phyloP scores from a whole-genome alignment of 2,329 filamentous ascomycete species.

The Arthrobotrys conoides region DNA sequence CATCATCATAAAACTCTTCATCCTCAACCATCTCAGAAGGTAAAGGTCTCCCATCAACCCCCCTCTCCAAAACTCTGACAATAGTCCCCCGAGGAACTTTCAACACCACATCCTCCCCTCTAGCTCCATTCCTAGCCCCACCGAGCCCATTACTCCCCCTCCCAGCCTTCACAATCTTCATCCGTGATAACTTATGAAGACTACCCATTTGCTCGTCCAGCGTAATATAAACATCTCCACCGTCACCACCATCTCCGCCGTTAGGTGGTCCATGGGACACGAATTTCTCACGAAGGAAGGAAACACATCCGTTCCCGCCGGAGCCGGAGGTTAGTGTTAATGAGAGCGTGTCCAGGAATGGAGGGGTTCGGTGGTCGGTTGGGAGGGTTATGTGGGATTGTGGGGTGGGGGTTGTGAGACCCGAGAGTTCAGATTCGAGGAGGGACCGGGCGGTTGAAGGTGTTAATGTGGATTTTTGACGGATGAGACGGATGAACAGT shows the following conservation, averaged over 20 bases:
- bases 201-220: slow-evolving; percentile 86
- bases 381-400: slow-evolving; percentile 62
- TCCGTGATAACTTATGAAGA: slow-evolving; percentile 87
- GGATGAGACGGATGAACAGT: slow-evolving; percentile 48
- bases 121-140: slow-evolving; percentile 79
- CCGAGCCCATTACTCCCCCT: slow-evolving; percentile 84
- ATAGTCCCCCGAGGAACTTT: slow-evolving; percentile 94
- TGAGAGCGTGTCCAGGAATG: slow-evolving; percentile 88
- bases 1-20: slow-evolving; percentile 64
- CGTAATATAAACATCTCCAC: slow-evolving; percentile 93
- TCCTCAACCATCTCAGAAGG: slow-evolving; percentile 70
- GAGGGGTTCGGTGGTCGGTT: slow-evolving; percentile 81
- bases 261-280: slow-evolving; percentile 90
- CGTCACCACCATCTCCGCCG: slow-evolving; percentile 91
- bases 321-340: slow-evolving; percentile 82
- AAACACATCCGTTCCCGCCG: slow-evolving; percentile 93
- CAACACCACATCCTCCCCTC: slow-evolving; percentile 88
- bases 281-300: slow-evolving; percentile 92
- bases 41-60: slow-evolving; percentile 72
- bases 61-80: slow-evolving; percentile 82
- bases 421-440: slow-evolving; percentile 73
- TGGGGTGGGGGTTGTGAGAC: slow-evolving; percentile 71
- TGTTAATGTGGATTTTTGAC: slow-evolving; percentile 74
- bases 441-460: slow-evolving; percentile 69
- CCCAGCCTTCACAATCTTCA: slow-evolving; percentile 80